Evolutionary conservation across 176 grass and related monocot genomes (phyloP).

Genomic region (Avena atlantica): DNA sequence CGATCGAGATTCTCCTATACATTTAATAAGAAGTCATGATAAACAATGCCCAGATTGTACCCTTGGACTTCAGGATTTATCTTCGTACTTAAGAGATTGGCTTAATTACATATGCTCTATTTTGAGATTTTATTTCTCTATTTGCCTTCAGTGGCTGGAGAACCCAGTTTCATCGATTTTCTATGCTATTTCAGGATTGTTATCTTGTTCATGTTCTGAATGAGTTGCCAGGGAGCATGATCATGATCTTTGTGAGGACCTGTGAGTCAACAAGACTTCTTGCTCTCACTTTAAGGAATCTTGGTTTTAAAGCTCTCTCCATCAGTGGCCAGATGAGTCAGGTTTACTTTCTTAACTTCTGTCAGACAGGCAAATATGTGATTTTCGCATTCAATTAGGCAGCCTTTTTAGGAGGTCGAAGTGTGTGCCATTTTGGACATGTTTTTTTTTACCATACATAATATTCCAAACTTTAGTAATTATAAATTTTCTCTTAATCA

Average conservation of each 20-base stretch:
- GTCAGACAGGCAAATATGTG: background rate
- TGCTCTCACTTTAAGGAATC: constrained; percentile 70
- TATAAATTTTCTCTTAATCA: constrained; percentile 34
- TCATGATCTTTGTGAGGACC: constrained; percentile 93
- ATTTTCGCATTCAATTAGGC: constrained; percentile 5
- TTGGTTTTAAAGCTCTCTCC: constrained; percentile 84
- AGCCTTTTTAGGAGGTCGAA: background rate
- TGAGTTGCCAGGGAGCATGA: constrained; percentile 66
- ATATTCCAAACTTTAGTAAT: background rate
- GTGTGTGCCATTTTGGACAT: constrained; percentile 6
- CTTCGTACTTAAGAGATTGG: background rate
- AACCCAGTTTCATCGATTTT: background rate
- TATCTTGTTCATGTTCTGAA: constrained; percentile 90
- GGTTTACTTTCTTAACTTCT: constrained; percentile 46
- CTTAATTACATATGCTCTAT: background rate
- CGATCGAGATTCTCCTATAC: background rate
- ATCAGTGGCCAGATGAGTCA: constrained; percentile 95
- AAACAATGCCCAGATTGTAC: background rate
- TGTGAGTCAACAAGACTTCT: constrained; percentile 87
- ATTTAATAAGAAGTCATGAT: background rate
- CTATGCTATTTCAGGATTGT: constrained; percentile 67
- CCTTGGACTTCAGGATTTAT: background rate
- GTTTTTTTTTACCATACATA: constrained; percentile 3
- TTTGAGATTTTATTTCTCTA: background rate
- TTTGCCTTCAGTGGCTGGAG: background rate